Evolutionary conservation across 208 protist genomes (phyloP), one percentile per base, ranked within the genome.

Genomic region (Porcisia deanei): DNA sequence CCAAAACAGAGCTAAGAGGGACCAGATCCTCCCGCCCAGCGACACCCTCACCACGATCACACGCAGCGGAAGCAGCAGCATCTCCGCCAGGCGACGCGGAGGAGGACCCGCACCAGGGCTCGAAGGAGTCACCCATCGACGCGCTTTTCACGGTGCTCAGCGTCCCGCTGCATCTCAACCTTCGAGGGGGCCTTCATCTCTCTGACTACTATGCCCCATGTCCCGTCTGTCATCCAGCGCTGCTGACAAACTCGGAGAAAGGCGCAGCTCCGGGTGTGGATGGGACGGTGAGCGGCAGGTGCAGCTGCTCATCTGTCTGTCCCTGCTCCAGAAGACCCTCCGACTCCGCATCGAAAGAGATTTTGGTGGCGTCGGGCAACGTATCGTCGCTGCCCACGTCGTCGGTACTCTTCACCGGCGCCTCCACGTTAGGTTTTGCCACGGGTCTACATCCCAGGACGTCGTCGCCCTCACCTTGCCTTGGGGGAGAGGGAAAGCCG

Each of bases 121-220:
- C 54, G 7, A 41, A 72, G 41, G n/a, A 55, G 47, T 43, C 66
- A 43, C 49, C 45, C 8, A 71, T 71, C 20, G 68, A 80, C 41
- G 37, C 74, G 6, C 65, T 77, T 57, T 79, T 81, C 45, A 80
- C 73, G 3, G 74, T 85, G 30, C 66, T 85, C 1, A 49, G 76
- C 41, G 67, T 76, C 3, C 70, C 74, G 55, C 71, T 79, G 20
- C 76, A 67, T 52, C 54, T 77, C 41, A 69, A 77, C 52, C 66
- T 77, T 14, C 78, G 78, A n/a, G 78, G 72, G 10, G 78, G 78
- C 57, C 77, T 82, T 58, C 78, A 82, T 58, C 78, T 82, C 12
- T 82, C 78, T 8, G 78, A 82, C 72, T 82, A 82, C 78, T 82
- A 77, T 54, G 68, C 67, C 0, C 78, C 78, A 1, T 82, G 78